A percentile compares a stretch with the other conserved stretches of the same genome.
Evolutionary conservation across 495 filamentous ascomycete genomes (phyloP).

Genomic region (Margaritispora aquatica): DNA sequence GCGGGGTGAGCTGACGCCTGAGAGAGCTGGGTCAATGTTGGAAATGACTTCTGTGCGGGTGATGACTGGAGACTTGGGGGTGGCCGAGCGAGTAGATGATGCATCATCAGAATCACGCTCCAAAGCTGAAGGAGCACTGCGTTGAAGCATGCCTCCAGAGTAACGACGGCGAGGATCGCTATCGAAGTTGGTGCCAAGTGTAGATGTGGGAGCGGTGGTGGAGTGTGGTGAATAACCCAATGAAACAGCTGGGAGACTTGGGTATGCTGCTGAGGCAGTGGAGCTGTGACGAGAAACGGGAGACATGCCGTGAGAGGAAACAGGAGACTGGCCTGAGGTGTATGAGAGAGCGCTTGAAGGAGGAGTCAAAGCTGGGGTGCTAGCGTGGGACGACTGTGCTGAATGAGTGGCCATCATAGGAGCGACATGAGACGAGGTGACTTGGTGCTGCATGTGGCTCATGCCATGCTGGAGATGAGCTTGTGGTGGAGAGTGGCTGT

Average conservation of each 20-base stretch:
- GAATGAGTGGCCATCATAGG: slow-evolving; percentile 52
- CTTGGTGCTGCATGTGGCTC: slow-evolving; percentile 41
- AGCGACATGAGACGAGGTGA: slow-evolving; percentile 49
- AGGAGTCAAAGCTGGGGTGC: slow-evolving; percentile 84
- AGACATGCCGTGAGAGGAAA: slow-evolving; percentile 55
- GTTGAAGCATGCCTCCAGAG: slow-evolving; percentile 82
- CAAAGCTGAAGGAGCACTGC: slow-evolving; percentile 35
- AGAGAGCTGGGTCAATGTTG: slow-evolving; percentile 50
- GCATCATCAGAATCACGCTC: slow-evolving; percentile 48
- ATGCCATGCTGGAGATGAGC: slow-evolving; percentile 41
- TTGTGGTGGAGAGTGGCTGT: slow-evolving; percentile 69
- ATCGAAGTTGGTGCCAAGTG: slow-evolving; percentile 76
- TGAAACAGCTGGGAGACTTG: slow-evolving; percentile 70
- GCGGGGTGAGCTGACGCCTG: slow-evolving; percentile 22
- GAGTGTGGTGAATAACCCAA: slow-evolving; percentile 58
- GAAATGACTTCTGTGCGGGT: slow-evolving; percentile 39
- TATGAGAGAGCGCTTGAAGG: slow-evolving; percentile 84
- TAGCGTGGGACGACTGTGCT: slow-evolving; percentile 43
- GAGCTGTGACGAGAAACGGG: slow-evolving; percentile 58
- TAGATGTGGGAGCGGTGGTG: slow-evolving; percentile 64
- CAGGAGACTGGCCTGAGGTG: slow-evolving; percentile 79
- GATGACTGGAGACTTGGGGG: slow-evolving; percentile 24
- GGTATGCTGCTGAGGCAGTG: slow-evolving; percentile 64
- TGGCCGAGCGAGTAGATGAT: slow-evolving; percentile 32
- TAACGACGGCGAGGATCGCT: slow-evolving; percentile 76